Base-by-base conservation (phyloP, 352 stramenopile species). In the Pythium aquatile region DNA sequence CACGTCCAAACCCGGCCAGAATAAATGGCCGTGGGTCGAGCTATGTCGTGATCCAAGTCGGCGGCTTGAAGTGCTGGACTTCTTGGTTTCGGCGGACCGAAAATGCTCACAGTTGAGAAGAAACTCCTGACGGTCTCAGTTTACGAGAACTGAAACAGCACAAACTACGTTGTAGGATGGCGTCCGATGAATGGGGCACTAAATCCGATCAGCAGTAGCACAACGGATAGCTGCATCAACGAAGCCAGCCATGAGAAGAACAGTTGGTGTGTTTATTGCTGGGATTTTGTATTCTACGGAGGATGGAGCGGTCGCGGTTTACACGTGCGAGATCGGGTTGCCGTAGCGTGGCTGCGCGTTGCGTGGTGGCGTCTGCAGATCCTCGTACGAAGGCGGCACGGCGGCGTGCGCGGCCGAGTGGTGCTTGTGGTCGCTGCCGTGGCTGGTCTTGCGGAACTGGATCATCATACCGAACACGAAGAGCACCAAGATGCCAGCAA, bases 401-500 rank as follows among this genome's bases (percentile, higher is more conserved):
- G 60, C 49, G 28, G 62, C 29, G 44, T 57, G 16, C 26, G 28
- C 84, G 42, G 79, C 68, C 24, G 65, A 48, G 62, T 81, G 75
- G 61, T 90, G 81, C 13, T 59, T 39, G 60, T 66, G 52, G 24
- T 60, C 24, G 17, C 53, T 30, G 29, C 30, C 60, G 26, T 51
- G 60, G 20, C 51, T 51, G 16, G 74, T 81, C 53, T 76, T 75
- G 30, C 55, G 11, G 33, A 75, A 79, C 52, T 81, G 74, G 3
- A 93, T 58, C 10, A 78, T 58, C 42, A 81, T 55, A 0, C 77
- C 79, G 53, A 90, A 59, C 3, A 62, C 63, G 11, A 77, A 81
- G 5, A 90, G 62, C 33, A 89, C 70, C 20, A 91, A 40, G 2
- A 75, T 81, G 0, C 71, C 78, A 3, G 75, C 71, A 26, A 90